These are phyloP conservation scores for Skeletonema potamos DNA, from an alignment of 108 stramenopile species.

Conservation along the genomic window DNA sequence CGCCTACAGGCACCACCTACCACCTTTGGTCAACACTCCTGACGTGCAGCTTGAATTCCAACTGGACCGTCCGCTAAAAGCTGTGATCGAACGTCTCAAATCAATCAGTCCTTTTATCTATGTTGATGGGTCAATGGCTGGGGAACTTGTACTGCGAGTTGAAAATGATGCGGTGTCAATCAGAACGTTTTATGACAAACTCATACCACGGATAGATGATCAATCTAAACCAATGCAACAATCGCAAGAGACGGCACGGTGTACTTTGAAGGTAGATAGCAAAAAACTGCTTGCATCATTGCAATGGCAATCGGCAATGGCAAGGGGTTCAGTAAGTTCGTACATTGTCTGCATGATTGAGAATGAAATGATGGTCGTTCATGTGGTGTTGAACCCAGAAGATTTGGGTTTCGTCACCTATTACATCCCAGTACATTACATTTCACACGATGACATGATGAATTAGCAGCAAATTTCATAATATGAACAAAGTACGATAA, in stretches of 20 bases:
- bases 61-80: conserved; percentile 58
- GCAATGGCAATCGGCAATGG: conserved; percentile 78
- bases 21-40: conserved; percentile 71
- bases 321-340: conserved; percentile 49
- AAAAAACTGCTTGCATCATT: conserved; percentile 69
- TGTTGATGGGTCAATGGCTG: conserved; percentile 55
- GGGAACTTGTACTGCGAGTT: conserved; percentile 47
- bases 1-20: conserved; percentile 58
- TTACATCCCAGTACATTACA: conserved; percentile 78
- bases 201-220: conserved; percentile 41
- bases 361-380: conserved; percentile 84
- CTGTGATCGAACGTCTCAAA: conserved; percentile 76
- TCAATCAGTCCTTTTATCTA: conserved; percentile 57
- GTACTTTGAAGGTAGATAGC: conserved; percentile 83
- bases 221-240: conserved; percentile 7
- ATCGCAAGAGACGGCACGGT: conserved; percentile 17
- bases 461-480: not conserved
- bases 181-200: conserved; percentile 52
- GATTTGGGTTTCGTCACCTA: conserved; percentile 81
- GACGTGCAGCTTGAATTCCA: conserved; percentile 79
- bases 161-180: conserved; percentile 56
- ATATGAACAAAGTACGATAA: not conserved
- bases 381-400: conserved; percentile 69
- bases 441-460: conserved; percentile 35
- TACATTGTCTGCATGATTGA: conserved; percentile 79